Conservation (phyloP, 139 green algal genomes). For the Nannochloris sp. region DNA sequence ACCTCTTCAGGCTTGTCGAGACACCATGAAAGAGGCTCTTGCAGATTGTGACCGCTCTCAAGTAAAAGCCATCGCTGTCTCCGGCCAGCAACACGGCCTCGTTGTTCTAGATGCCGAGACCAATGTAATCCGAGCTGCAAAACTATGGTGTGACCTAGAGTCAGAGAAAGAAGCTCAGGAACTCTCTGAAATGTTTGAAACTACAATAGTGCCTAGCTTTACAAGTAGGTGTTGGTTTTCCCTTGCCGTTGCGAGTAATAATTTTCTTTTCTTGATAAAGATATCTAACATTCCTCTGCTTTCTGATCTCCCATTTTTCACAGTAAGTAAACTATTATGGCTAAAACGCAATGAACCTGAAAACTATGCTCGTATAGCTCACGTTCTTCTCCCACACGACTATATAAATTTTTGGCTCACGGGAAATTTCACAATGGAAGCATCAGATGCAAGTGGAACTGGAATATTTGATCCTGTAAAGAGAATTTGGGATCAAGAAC, state of each 20-base stretch:
- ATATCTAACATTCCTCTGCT: neutral
- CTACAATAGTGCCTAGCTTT: slow-evolving; percentile 56
- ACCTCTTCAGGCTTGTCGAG: neutral
- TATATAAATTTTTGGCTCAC: slow-evolving; percentile 80
- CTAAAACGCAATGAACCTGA: slow-evolving; percentile 73
- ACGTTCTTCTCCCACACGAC: slow-evolving; percentile 76
- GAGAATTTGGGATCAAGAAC: slow-evolving; percentile 34
- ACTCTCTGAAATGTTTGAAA: slow-evolving; percentile 18
- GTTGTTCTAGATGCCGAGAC: slow-evolving; percentile 55
- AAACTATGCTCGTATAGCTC: slow-evolving; percentile 32
- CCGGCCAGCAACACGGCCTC: slow-evolving; percentile 85
- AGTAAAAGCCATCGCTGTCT: slow-evolving; percentile 63
- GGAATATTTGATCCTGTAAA: slow-evolving; percentile 50
- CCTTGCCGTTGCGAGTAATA: neutral
- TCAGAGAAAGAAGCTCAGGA: slow-evolving; percentile 53
- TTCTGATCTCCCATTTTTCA: no score
- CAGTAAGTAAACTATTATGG: slow-evolving; percentile 80
- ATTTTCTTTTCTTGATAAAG: neutral
- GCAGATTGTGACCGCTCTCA: slow-evolving; percentile 8
- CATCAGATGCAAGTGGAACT: slow-evolving; percentile 70
- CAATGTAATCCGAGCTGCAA: slow-evolving; percentile 48
- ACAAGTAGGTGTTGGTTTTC: no score
- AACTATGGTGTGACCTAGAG: slow-evolving; percentile 87
- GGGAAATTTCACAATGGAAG: slow-evolving; percentile 43
- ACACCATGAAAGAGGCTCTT: neutral